Evolutionary conservation across 345 rosid genomes (phyloP).

Genomic region (Cardamine occulta): DNA sequence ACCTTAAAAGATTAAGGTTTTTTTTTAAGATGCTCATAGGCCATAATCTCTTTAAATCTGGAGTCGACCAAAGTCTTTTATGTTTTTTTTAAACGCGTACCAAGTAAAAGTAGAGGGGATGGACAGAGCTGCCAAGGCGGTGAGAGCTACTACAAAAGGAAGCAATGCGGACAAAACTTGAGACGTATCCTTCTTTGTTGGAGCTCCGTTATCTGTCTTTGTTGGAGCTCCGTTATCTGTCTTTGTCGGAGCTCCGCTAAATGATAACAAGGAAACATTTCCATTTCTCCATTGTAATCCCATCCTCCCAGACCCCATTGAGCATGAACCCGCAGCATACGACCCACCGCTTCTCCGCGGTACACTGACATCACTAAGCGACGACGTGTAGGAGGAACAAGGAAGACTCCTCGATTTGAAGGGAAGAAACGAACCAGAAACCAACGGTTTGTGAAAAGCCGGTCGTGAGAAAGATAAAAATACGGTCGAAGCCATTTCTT

Average conservation of each 20-base stretch:
- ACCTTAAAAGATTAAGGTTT: no score
- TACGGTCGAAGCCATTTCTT: neutral
- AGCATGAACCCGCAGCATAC: constrained; percentile 53
- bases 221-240: constrained; percentile 44
- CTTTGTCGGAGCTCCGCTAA: constrained; percentile 42
- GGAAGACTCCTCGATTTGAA: neutral
- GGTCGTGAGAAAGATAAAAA: neutral
- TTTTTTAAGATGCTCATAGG: no score
- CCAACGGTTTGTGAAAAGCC: neutral
- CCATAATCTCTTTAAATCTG: no score
- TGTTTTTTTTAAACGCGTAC: constrained; percentile 41
- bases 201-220: no score
- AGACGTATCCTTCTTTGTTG: constrained; percentile 48
- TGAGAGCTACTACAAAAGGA: constrained; percentile 82
- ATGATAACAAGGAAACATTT: constrained; percentile 65
- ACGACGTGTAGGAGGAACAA: neutral
- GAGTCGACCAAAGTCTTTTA: neutral
- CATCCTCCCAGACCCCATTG: constrained; percentile 67
- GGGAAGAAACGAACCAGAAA: no score
- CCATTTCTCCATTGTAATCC: constrained; percentile 77
- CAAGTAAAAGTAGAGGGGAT: constrained; percentile 85
- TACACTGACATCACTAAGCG: neutral
- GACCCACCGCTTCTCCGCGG: constrained; percentile 26
- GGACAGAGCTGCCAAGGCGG: constrained; percentile 82
- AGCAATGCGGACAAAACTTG: constrained; percentile 83